Base-by-base conservation (phyloP, 306 rosid genomes). In the Medicago arabica region DNA sequence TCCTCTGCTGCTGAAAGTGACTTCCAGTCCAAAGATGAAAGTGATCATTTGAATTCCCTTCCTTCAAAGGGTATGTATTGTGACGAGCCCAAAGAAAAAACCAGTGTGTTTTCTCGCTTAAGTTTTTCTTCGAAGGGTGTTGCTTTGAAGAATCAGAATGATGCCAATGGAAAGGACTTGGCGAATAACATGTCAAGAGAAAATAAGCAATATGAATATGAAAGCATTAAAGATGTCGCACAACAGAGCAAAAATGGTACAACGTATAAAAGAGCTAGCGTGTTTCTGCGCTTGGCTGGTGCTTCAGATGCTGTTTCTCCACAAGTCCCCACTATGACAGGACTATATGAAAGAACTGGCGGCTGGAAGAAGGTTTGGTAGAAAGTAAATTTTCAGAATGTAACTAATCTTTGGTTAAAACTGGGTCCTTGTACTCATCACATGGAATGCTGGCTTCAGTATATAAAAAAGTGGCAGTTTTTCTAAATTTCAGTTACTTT, bases 41-140 rank as follows among this genome's bases (percentile, higher is more conserved):
- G 28, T 23, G 21, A 46, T 25, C 15, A 43, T 69, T 65, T 13
- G 49, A 49, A 49, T 46, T 41, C 60, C 6, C 13, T 28, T 46
- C 38, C 2, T 15, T 21, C 66, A 14, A 63, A 82, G 80, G 50
- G 81, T 53, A 6, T 82, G 73, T 77, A 80, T 59, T 38, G 83
- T 53, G 85, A 82, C 74, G 60, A 19, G 5, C 28, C 41, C 13
- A 74, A 67, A 54, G 51, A 58, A 21, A 51, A 58, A 71, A 6
- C 78, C 54, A 80, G 85, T 74, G 87, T 82, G 43, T 87, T 84
- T 77, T 84, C 87, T 16, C 85, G 88, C 53, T 55, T 87, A 51
- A 69, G 31, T 67, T 66, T 79, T 62, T 65, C 75, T 58, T 68
- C 74, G 9, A 62, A 79, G 73, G 18, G 49, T 39, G 23, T 0